A percentile compares a stretch with the other conserved stretches of the same genome.
phyloP scores from a whole-genome alignment of 192 early-diverging fungal species.

The Mortierella claussenii region DNA sequence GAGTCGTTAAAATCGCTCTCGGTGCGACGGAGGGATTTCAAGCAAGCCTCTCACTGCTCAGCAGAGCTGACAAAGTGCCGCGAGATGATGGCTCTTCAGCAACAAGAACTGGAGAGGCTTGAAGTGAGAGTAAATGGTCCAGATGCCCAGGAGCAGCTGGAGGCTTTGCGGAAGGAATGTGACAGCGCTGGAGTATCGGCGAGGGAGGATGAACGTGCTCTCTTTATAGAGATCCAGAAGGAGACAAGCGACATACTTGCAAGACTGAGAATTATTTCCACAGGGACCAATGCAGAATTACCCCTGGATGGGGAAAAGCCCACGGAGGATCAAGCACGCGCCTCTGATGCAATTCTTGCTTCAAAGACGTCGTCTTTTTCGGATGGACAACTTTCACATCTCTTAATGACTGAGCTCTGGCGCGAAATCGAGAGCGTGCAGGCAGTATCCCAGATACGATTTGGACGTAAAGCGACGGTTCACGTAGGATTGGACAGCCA shows the following conservation, averaged over 20 bases:
- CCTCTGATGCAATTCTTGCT: background rate
- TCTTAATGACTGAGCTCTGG: constrained; percentile 14
- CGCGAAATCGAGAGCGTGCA: constrained; percentile 23
- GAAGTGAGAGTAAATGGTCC: background rate
- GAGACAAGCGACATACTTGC: constrained; percentile 7
- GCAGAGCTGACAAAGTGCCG: constrained; percentile 6
- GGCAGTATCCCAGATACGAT: constrained; percentile 15
- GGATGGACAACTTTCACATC: constrained; percentile 3
- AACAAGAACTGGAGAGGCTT: constrained; percentile 5
- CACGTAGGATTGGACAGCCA: background rate
- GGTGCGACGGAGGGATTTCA: constrained; percentile 46
- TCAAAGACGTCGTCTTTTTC: background rate
- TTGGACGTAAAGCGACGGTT: constrained; percentile 20
- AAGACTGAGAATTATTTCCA: background rate
- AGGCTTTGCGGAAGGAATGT: constrained; percentile 14
- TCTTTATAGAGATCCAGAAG: constrained; percentile 27
- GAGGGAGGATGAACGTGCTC: constrained; percentile 9
- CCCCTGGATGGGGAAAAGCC: too few species aligned
- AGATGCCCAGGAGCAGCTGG: constrained; percentile 6
- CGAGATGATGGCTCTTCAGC: background rate
- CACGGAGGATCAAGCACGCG: background rate
- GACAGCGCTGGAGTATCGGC: background rate
- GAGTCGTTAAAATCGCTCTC: constrained; percentile 28
- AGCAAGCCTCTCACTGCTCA: constrained; percentile 35
- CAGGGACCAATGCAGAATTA: background rate